Conservation (phyloP, 805 yeast species). For the Pichia heedii region DNA sequence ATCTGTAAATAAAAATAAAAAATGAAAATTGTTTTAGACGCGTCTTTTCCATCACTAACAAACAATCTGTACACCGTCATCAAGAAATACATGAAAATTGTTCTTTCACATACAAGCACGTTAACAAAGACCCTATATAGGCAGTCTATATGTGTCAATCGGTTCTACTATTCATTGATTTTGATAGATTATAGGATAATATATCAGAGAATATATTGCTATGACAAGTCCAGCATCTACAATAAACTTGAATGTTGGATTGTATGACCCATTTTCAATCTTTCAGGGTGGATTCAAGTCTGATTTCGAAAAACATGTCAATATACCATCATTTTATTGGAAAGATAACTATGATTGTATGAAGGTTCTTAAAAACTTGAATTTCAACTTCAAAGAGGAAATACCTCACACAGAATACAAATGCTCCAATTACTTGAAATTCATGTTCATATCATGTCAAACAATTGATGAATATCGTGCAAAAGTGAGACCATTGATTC, state of each 20-base stretch:
- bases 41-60: no score
- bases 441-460: slow-evolving; percentile 61
- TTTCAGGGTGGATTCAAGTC: slow-evolving; percentile 34
- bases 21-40: no score
- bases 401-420: slow-evolving; percentile 29
- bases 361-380: slow-evolving; percentile 53
- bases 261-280: slow-evolving; percentile 67
- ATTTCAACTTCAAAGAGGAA: slow-evolving; percentile 49
- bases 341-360: slow-evolving; percentile 42
- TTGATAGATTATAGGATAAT: no score
- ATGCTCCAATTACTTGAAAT: slow-evolving; percentile 35
- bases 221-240: neutral
- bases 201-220: no score
- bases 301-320: slow-evolving; percentile 39
- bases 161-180: no score
- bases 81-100: no score
- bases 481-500: slow-evolving; percentile 72
- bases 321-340: slow-evolving; percentile 67
- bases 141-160: no score
- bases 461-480: slow-evolving; percentile 67
- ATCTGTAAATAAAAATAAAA: no score
- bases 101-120: no score
- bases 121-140: no score
- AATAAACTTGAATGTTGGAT: slow-evolving; percentile 35
- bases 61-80: neutral